Evolutionary conservation across 2,329 filamentous ascomycete genomes (phyloP).

Genomic region (Mycosphaerella arachidis): DNA sequence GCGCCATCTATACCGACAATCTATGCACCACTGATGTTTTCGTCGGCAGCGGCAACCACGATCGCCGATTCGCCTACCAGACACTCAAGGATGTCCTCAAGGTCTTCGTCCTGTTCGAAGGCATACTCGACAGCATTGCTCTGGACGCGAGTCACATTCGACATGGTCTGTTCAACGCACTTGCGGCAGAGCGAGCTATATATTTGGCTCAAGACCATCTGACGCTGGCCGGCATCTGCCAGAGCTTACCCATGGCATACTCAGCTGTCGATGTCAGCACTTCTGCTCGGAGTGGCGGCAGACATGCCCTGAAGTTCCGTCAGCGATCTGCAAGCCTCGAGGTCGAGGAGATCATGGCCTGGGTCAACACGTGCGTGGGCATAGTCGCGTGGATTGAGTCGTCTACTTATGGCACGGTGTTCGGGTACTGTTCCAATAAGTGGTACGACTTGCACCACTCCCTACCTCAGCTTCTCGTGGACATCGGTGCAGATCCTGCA

Average conservation of each 20-base stretch:
- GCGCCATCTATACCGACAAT: background rate
- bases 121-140: background rate
- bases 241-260: background rate
- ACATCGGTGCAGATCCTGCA: background rate
- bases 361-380: background rate
- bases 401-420: background rate
- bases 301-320: background rate
- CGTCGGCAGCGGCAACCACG: background rate
- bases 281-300: background rate
- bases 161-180: background rate
- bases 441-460: background rate
- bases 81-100: background rate
- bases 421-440: background rate
- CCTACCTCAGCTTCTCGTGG: background rate
- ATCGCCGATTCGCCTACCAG: background rate
- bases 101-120: background rate
- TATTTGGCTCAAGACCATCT: too few relatives aligned
- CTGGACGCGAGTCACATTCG: background rate
- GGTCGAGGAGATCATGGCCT: background rate
- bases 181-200: background rate
- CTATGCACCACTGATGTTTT: background rate
- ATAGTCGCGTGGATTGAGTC: background rate
- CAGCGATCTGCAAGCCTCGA: slow-evolving; percentile 1
- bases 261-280: background rate
- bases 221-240: too few relatives aligned